Conservation (phyloP, 2,329 filamentous ascomycete genomes). For the Macrophomina phaseolina region DNA sequence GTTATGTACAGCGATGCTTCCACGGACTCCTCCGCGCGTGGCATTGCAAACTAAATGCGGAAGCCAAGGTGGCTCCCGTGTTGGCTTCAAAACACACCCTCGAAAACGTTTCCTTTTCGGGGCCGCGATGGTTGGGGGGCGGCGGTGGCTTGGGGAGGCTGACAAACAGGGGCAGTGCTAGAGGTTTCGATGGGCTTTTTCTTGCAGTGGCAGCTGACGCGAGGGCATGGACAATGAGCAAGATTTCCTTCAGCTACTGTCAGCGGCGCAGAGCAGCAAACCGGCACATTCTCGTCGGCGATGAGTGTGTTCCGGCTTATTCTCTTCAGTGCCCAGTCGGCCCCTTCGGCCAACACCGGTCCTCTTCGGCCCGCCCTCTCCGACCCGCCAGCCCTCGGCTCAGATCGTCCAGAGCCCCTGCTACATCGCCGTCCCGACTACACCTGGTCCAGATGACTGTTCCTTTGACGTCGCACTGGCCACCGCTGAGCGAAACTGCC, state of each 20-base stretch:
- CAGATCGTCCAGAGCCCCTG: slow-evolving; percentile 11
- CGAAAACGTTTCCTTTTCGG: background rate
- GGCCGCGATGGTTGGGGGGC: background rate
- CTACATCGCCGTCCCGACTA: background rate
- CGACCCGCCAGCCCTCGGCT: slow-evolving; percentile 15
- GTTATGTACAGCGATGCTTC: no score
- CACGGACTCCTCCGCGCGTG: no score
- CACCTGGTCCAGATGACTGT: slow-evolving; percentile 8
- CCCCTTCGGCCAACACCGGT: background rate
- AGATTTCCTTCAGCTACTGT: slow-evolving; percentile 16
- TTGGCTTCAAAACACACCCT: no score
- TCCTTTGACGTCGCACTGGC: slow-evolving; percentile 1
- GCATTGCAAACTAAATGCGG: no score
- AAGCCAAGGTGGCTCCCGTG: no score
- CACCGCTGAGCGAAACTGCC: background rate
- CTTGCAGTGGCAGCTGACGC: slow-evolving; percentile 19
- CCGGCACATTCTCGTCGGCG: slow-evolving; percentile 21
- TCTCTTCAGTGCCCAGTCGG: slow-evolving; percentile 8
- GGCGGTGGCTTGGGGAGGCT: background rate
- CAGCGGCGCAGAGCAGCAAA: slow-evolving; percentile 1
- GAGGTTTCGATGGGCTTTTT: background rate
- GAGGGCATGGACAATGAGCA: background rate
- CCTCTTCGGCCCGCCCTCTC: background rate
- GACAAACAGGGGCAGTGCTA: background rate
- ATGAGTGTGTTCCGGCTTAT: slow-evolving; percentile 6